Evolutionary conservation across 129 eudicot genomes (phyloP).

Genomic region (Centaurea solstitialis): DNA sequence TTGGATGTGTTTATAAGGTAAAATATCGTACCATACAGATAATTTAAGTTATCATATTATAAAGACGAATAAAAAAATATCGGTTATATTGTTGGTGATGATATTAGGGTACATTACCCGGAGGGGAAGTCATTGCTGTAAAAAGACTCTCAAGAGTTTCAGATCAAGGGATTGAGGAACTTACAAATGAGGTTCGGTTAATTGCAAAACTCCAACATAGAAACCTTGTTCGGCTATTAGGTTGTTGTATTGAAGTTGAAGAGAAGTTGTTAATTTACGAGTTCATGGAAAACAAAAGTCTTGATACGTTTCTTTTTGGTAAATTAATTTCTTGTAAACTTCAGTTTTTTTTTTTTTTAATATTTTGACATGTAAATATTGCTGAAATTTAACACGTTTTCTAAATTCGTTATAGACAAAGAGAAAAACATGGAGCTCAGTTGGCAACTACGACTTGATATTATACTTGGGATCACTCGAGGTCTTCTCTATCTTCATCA

Average conservation of each 20-base stretch:
- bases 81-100: no score
- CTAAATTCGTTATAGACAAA: no score
- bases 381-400: no score
- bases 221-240: conserved; percentile 63
- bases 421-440: no score
- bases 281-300: conserved; percentile 60
- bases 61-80: no score
- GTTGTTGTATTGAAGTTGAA: conserved; percentile 61
- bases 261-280: conserved; percentile 23
- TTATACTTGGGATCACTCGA: no score
- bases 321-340: neutral
- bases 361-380: neutral
- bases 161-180: conserved; percentile 64
- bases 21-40: neutral
- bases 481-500: no score
- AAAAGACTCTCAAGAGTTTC: conserved; percentile 66
- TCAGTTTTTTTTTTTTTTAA: no score
- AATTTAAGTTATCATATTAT: no score
- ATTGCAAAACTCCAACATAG: conserved; percentile 68
- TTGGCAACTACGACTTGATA: no score
- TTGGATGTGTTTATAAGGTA: conserved; percentile 11
- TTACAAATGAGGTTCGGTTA: conserved; percentile 60
- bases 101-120: no score
- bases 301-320: conserved; percentile 48
- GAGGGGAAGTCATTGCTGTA: conserved; percentile 51